A percentile compares a stretch with the other conserved stretches of the same genome.
Evolutionary conservation across 306 rosid species (phyloP).

Genomic region (Ormosia emarginata): DNA sequence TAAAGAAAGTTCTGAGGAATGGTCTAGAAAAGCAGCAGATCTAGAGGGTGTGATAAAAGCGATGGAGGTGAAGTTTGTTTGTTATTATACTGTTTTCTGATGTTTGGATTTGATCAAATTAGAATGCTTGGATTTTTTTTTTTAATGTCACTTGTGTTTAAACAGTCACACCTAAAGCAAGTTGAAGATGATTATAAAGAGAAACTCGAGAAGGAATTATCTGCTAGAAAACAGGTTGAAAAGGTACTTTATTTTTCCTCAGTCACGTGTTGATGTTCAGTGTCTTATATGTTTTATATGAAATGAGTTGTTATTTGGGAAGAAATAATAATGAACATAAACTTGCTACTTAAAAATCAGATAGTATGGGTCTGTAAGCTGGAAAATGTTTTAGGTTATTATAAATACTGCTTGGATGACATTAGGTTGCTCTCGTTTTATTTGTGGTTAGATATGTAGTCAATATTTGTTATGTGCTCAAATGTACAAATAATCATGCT

Average conservation of each 20-base stretch:
- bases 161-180: conserved; percentile 75
- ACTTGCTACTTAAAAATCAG: neutral
- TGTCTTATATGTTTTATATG: neutral
- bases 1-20: conserved; percentile 87
- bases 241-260: conserved; percentile 46
- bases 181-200: conserved; percentile 67
- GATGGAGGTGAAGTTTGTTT: conserved; percentile 62
- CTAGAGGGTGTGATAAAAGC: conserved; percentile 92
- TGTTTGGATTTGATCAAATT: neutral
- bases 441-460: neutral
- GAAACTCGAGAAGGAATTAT: conserved; percentile 69
- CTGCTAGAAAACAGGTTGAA: conserved; percentile 56
- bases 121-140: neutral
- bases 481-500: neutral
- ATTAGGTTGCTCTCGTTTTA: conserved; percentile 1
- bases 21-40: conserved; percentile 87
- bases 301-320: neutral
- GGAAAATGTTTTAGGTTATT: neutral
- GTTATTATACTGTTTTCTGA: neutral
- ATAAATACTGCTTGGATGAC: neutral
- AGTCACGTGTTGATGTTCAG: neutral
- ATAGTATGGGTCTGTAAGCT: neutral
- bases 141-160: conserved; percentile 16
- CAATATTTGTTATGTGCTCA: neutral
- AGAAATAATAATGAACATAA: neutral